Evolutionary conservation across 73 alveolate genomes (phyloP).

Genomic region (Paramecium octaurelia): DNA sequence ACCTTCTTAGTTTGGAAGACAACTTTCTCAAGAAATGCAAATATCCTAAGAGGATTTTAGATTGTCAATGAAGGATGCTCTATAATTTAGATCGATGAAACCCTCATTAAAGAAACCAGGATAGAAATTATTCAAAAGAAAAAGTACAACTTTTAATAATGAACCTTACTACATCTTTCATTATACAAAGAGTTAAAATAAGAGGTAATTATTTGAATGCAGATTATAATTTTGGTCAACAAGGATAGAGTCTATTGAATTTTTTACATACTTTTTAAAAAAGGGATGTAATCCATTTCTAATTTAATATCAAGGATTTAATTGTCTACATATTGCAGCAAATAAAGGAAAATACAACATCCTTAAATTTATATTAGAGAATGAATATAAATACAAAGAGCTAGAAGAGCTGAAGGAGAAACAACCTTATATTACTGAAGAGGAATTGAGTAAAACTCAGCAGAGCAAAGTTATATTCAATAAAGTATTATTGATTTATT

Average conservation of each 20-base stretch:
- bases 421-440: neutral
- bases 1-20: neutral
- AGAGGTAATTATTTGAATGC: neutral
- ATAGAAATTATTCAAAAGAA: neutral
- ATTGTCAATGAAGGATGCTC: neutral
- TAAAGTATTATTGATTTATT: neutral
- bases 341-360: neutral
- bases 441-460: neutral
- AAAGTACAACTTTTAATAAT: neutral
- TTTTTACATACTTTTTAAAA: neutral
- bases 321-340: constrained; percentile 23
- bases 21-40: neutral
- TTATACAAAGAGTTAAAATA: neutral
- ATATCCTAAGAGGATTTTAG: neutral
- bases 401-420: neutral
- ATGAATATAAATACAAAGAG: neutral
- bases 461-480: neutral
- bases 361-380: neutral
- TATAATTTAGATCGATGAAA: neutral
- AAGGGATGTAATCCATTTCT: constrained; percentile 4
- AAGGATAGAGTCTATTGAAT: neutral
- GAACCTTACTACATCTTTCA: neutral
- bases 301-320: neutral
- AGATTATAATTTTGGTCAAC: constrained; percentile 28
- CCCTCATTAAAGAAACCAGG: constrained; percentile 1